These are phyloP conservation scores for Catunica adiposa DNA, from an alignment of 2,329 filamentous ascomycete species.

Conservation along the genomic window DNA sequence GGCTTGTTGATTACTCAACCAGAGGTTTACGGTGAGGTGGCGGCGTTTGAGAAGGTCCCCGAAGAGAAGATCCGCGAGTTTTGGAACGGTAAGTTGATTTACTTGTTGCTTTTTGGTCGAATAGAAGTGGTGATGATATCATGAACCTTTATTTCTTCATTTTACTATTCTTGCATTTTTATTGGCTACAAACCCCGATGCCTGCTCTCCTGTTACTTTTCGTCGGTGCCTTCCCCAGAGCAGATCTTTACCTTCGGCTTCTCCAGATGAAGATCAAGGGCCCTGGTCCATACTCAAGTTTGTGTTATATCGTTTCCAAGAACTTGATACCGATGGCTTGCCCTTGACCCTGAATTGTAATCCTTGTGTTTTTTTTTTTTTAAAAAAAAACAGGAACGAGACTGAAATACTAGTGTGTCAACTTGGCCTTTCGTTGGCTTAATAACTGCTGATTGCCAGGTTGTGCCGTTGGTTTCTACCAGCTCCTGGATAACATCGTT, in stretches of 20 bases:
- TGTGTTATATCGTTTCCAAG: too few species aligned
- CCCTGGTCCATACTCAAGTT: too few species aligned
- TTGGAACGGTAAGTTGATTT: constrained; percentile 35
- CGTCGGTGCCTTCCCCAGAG: neutral
- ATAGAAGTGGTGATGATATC: neutral
- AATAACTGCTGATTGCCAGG: neutral
- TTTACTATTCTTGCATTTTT: neutral
- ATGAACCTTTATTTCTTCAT: neutral
- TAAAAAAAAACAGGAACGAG: too few species aligned
- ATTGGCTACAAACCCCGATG: too few species aligned
- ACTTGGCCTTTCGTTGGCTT: neutral
- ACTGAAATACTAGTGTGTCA: neutral
- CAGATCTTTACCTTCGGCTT: too few species aligned
- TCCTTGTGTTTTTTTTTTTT: too few species aligned
- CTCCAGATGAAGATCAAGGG: too few species aligned
- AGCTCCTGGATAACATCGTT: too few species aligned
- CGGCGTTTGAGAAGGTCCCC: constrained; percentile 33
- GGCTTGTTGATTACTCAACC: constrained; percentile 39
- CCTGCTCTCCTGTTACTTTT: constrained; percentile 7
- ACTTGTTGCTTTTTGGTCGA: constrained; percentile 8
- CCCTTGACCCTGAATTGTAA: too few species aligned
- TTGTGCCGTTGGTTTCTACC: too few species aligned
- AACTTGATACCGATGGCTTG: too few species aligned
- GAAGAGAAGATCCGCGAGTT: constrained; percentile 37
- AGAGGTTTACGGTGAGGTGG: constrained; percentile 37